Conservation (phyloP, 1,139 yeast species). For the Pneumocystis murina region DNA sequence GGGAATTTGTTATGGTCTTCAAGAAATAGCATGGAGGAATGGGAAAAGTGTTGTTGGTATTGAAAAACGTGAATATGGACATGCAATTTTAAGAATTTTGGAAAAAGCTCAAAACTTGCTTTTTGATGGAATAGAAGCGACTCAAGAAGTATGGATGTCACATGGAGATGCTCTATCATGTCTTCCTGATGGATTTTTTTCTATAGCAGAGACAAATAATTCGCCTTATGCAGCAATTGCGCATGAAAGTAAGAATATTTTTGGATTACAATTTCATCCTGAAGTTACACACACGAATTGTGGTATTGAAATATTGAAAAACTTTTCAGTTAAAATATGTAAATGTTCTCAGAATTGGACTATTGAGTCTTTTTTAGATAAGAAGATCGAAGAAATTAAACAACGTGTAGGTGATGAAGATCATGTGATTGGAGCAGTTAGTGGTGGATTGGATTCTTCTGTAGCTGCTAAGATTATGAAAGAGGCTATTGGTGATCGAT, state of each 20-base stretch:
- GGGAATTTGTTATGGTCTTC: constrained; percentile 99
- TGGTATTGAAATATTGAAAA: constrained; percentile 74
- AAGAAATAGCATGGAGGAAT: constrained; percentile 88
- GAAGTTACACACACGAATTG: constrained; percentile 93
- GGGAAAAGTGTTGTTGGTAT: constrained; percentile 94
- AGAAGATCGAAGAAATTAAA: constrained; percentile 86
- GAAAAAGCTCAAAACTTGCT: constrained; percentile 34
- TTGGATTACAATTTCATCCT: constrained; percentile 97
- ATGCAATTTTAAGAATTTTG: constrained; percentile 70
- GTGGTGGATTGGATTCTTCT: constrained; percentile 99
- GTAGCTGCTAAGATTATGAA: constrained; percentile 97
- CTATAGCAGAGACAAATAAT: constrained; percentile 82
- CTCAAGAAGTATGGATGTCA: constrained; percentile 78
- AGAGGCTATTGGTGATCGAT: constrained; percentile 95
- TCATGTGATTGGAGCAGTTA: constrained; percentile 98
- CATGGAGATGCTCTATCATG: constrained; percentile 93
- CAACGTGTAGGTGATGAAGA: constrained; percentile 91
- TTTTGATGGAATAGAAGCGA: constrained; percentile 59
- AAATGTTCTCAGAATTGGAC: constrained; percentile 83
- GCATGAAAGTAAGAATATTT: constrained; percentile 56
- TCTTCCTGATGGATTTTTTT: constrained; percentile 75
- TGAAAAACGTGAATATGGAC: constrained; percentile 96
- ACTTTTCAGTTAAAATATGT: constrained; percentile 88
- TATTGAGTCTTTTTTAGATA: constrained; percentile 93
- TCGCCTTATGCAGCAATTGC: constrained; percentile 93